These are phyloP conservation scores for Akanthomyces uredinophilus DNA, from an alignment of 2,329 filamentous ascomycete genomes.

Conservation along the genomic window DNA sequence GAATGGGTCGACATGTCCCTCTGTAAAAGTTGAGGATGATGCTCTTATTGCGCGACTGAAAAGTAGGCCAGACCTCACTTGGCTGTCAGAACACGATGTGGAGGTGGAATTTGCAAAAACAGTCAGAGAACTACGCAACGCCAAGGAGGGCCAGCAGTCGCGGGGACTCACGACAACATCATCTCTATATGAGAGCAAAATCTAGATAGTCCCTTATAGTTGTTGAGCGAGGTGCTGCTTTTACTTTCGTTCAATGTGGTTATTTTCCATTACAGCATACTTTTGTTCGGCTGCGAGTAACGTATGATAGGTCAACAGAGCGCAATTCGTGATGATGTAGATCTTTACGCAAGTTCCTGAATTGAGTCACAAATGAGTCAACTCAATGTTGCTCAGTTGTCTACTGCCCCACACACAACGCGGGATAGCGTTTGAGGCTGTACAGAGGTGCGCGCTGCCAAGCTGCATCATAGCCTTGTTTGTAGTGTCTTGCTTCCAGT, in stretches of 20 bases:
- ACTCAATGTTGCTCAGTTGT: background rate
- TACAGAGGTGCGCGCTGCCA: background rate
- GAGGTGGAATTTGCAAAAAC: conserved; percentile 12
- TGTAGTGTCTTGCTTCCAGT: background rate
- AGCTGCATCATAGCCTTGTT: background rate
- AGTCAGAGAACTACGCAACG: background rate
- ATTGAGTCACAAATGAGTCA: conserved; percentile 1
- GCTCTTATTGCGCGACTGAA: conserved; percentile 13
- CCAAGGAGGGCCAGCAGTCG: background rate
- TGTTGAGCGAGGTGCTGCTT: background rate
- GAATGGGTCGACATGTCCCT: background rate
- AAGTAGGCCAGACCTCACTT: conserved; percentile 15
- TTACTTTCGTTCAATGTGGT: too few species aligned
- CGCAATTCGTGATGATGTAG: background rate
- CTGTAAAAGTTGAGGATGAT: conserved; percentile 9
- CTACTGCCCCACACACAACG: background rate
- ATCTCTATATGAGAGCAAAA: background rate
- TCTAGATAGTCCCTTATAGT: background rate
- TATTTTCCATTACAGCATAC: too few species aligned
- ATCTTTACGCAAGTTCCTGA: background rate
- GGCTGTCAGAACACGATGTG: conserved; percentile 18
- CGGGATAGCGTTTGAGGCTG: background rate
- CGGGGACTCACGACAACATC: too few species aligned
- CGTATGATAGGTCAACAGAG: background rate
- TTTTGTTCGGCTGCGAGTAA: background rate